Percentiles rank a stretch among this genome's conserved stretches.
Evolutionary conservation across 805 yeast genomes (phyloP).

Genomic region (Saturnispora bothae): DNA sequence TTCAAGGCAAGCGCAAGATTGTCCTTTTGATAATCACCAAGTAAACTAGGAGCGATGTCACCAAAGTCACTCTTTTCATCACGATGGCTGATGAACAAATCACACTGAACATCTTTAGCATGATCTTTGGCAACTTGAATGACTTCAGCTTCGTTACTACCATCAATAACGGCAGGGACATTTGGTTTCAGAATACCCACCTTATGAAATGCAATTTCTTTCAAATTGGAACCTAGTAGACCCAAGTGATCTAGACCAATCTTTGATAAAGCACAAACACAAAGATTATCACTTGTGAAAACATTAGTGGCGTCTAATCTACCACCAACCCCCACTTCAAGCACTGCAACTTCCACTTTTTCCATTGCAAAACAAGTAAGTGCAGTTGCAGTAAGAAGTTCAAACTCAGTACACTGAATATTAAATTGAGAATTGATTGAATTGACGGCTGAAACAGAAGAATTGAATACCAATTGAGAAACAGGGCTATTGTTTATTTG

Average conservation of each 20-base stretch:
- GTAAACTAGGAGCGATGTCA: slow-evolving; percentile 37
- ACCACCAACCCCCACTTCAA: slow-evolving; percentile 97
- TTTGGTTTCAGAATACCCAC: slow-evolving; percentile 71
- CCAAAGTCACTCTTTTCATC: background rate
- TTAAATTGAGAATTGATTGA: slow-evolving; percentile 28
- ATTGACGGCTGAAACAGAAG: slow-evolving; percentile 34
- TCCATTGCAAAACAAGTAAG: slow-evolving; percentile 56
- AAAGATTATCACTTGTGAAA: slow-evolving; percentile 33
- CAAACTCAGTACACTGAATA: slow-evolving; percentile 80
- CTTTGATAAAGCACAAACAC: slow-evolving; percentile 65
- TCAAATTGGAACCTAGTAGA: slow-evolving; percentile 57
- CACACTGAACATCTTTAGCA: slow-evolving; percentile 27
- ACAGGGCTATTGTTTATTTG: slow-evolving; percentile 53
- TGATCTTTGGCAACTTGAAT: slow-evolving; percentile 33
- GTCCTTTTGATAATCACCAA: slow-evolving; percentile 62
- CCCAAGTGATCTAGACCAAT: slow-evolving; percentile 80
- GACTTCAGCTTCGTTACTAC: slow-evolving; percentile 45
- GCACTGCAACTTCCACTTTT: slow-evolving; percentile 60
- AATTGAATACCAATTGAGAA: slow-evolving; percentile 32
- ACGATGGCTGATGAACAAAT: slow-evolving; percentile 22
- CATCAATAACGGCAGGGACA: slow-evolving; percentile 63
- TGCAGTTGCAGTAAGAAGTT: slow-evolving; percentile 76
- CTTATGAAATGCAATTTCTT: slow-evolving; percentile 64
- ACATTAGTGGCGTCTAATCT: slow-evolving; percentile 83
- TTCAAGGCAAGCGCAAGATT: slow-evolving; percentile 62